Evolutionary conservation across 1,284 basidiomycete genomes (phyloP), one percentile per base, ranked within the genome.

Genomic region (Cystobasidium sp.): DNA sequence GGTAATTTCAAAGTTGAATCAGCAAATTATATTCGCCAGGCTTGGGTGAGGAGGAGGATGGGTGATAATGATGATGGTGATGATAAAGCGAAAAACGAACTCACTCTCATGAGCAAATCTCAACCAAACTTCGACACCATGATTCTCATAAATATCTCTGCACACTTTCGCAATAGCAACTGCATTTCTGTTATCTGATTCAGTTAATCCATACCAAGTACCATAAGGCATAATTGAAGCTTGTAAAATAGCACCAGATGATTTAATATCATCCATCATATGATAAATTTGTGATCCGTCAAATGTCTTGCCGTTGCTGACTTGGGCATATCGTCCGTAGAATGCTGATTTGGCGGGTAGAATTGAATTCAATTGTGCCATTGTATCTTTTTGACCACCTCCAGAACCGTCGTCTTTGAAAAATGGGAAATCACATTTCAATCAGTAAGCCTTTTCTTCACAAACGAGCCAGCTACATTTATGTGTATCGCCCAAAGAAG

Each of bases 71-170:
- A 31, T 31, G 31, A 31, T 1, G 62, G 47, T 68, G 49, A 56
- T 39, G 14, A 3, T 16, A 16, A 9, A 8, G 41, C 24, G 12
- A 6, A 22, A 1, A 22, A 12, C 18, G 14, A 6, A 69, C 59
- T 73, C 62, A 62, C 62, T 73, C 62, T 75, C 74, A 56, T 75
- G 74, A 18, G 78, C 82, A 62, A 83, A 83, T 10, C 82, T 78
- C 31, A 83, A 76, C 71, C 82, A 80, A 52, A 83, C 82, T 59
- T 82, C 80, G 47, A 82, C 76, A 46, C 82, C 82, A 12, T 79
- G 69, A 68, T 81, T 82, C 56, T 81, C 81, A 75, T 81, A 82
- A 47, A 75, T 64, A 55, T 75, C 63, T 76, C 82, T 82, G 79
- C 83, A 80, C 37, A 82, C 81, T 1, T 79, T 77, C 68, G 79